Base-by-base conservation (phyloP, 441 rosid species). In the Flueggea neowawraea region DNA sequence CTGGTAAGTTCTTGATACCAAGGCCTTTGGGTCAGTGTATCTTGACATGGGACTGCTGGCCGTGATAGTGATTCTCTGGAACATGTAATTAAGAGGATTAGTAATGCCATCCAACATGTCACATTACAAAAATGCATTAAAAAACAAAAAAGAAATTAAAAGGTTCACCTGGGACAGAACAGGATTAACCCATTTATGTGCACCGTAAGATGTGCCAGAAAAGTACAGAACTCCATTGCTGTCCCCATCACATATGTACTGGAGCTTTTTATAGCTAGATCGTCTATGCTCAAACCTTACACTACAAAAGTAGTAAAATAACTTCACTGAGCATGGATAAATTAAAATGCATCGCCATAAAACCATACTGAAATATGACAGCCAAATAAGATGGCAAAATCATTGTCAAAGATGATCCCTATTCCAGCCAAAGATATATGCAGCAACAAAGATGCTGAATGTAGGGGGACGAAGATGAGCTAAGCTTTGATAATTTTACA, bases 181-280 rank as follows among this genome's bases (percentile, higher is more conserved):
- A 2, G 99, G 99, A 76, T 95, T 95, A 68, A 95, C 91, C 99
- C 99, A 95, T 65, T 75, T 95, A 81, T 95, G 99, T 73, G 88
- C 68, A 59, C 99, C 94, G 16, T 85, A 92, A 33, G 95, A 92
- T 52, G 98, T 95, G 68, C 98, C 99, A 15, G 92, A 83, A 58
- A 80, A 89, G 84, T 84, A 82, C 56, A 95, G 66, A 58, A 95
- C 96, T 64, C 99, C 99, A 68, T 92, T 92, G 84, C 90, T 87
- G 73, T 92, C 99, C 16, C 99, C 99, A 69, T 92, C 95, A 71
- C 97, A 88, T 67, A 92, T 90, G 81, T 88, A 90, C 72, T 87
- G 99, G 56, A 86, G 96, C 86, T 95, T 98, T 86, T 88, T 92
- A 69, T 77, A 92, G 78, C 97, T 88, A 13, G 99, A 92, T 58